These are phyloP conservation scores for Brassica juncea DNA, from an alignment of 345 rosid genomes.

Conservation along the genomic window DNA sequence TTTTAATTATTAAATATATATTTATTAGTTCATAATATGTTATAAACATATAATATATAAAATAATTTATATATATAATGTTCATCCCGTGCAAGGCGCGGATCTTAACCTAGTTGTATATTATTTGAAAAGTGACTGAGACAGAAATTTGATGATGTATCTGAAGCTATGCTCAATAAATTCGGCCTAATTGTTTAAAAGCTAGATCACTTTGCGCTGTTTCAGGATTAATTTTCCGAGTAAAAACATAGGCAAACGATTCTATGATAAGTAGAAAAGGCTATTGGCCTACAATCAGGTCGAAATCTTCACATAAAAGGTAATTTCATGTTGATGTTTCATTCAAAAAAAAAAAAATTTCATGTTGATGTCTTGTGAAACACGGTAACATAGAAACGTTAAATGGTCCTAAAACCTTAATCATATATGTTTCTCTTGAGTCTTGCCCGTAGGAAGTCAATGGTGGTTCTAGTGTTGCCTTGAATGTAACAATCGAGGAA, in stretches of 20 bases:
- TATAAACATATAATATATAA: too few species aligned
- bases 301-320: not conserved
- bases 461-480: not conserved
- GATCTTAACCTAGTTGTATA: too few species aligned
- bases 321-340: not conserved
- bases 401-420: not conserved
- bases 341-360: not conserved
- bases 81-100: too few species aligned
- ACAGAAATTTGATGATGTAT: not conserved
- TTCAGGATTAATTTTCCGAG: not conserved
- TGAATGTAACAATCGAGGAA: not conserved
- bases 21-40: too few species aligned
- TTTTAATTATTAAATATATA: too few species aligned
- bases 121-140: not conserved
- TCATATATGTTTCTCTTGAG: not conserved
- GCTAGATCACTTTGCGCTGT: not conserved
- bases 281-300: not conserved
- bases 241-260: not conserved
- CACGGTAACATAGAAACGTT: not conserved
- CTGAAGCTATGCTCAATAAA: not conserved
- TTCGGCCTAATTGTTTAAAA: not conserved
- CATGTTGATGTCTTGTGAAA: not conserved
- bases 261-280: not conserved
- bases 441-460: not conserved
- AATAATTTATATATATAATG: too few species aligned